A percentile compares a stretch with the other conserved stretches of the same genome.
Conservation (phyloP, 2,329 filamentous ascomycete genomes). For the Tolypocladium guangdongense region DNA sequence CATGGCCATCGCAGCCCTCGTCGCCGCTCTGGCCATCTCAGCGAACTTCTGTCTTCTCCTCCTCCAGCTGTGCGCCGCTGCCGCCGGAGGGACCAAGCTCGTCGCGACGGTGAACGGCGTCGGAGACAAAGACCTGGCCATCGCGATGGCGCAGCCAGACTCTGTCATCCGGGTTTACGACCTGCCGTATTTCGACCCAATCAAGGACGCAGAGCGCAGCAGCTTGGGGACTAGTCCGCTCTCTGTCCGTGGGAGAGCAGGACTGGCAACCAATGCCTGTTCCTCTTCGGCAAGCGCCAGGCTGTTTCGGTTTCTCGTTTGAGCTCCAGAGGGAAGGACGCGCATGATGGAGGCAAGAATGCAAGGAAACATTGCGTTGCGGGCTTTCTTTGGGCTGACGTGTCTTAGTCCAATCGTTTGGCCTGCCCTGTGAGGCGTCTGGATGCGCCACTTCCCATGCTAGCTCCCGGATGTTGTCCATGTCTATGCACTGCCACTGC, state of each 20-base stretch:
- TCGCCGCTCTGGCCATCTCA: background rate
- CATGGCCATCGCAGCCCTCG: background rate
- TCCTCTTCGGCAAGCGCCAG: background rate
- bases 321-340: background rate
- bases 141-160: background rate
- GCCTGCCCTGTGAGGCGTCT: too few species aligned
- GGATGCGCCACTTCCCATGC: too few species aligned
- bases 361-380: too few species aligned
- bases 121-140: background rate
- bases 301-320: background rate
- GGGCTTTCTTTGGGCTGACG: too few species aligned
- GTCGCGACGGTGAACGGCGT: background rate
- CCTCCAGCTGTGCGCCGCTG: background rate
- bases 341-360: background rate
- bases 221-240: background rate
- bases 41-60: background rate
- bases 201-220: background rate
- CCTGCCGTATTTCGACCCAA: background rate
- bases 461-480: too few species aligned
- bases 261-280: background rate
- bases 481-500: too few species aligned
- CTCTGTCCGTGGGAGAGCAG: background rate
- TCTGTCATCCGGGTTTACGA: background rate
- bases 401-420: too few species aligned
- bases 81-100: background rate